phyloP scores from a whole-genome alignment of 202 grass and related monocot genomes.

The Setaria viridis region DNA sequence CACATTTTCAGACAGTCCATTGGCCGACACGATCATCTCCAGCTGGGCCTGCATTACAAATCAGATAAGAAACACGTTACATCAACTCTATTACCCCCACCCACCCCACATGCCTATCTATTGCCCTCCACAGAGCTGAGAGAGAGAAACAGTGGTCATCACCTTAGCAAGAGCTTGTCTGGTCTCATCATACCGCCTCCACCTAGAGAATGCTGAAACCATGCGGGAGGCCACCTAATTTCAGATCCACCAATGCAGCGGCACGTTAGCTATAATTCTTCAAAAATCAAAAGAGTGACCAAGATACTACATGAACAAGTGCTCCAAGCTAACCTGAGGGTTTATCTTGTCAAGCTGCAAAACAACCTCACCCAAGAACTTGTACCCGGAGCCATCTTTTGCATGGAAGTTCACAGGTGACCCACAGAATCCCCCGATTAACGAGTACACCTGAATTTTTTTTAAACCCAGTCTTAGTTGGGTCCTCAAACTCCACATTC shows the following conservation, averaged over 20 bases:
- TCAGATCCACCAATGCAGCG: conserved; percentile 24
- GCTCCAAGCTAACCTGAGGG: conserved; percentile 62
- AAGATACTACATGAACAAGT: background rate
- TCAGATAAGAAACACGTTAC: background rate
- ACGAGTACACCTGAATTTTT: conserved; percentile 69
- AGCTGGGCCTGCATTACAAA: conserved; percentile 68
- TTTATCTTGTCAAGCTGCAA: conserved; percentile 95
- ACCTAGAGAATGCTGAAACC: conserved; percentile 92
- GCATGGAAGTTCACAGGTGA: conserved; percentile 95
- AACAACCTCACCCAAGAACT: conserved; percentile 92
- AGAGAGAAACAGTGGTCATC: background rate
- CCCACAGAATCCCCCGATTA: conserved; percentile 91
- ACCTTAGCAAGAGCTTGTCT: conserved; percentile 94
- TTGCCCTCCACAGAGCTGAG: background rate
- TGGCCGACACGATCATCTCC: conserved; percentile 87
- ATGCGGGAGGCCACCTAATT: conserved; percentile 91
- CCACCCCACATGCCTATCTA: background rate
- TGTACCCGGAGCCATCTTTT: conserved; percentile 96
- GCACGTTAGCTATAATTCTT: background rate
- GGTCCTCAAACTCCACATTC: background rate
- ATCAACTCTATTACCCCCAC: background rate
- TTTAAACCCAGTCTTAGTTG: conserved; percentile 20
- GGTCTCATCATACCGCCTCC: conserved; percentile 81
- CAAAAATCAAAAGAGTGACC: background rate
- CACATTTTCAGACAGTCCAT: conserved; percentile 93